A percentile compares a stretch with the other conserved stretches of the same genome.
Conservation (phyloP, 225 moss, liverwort and hornwort species). For the Antitrichia curtipendula region DNA sequence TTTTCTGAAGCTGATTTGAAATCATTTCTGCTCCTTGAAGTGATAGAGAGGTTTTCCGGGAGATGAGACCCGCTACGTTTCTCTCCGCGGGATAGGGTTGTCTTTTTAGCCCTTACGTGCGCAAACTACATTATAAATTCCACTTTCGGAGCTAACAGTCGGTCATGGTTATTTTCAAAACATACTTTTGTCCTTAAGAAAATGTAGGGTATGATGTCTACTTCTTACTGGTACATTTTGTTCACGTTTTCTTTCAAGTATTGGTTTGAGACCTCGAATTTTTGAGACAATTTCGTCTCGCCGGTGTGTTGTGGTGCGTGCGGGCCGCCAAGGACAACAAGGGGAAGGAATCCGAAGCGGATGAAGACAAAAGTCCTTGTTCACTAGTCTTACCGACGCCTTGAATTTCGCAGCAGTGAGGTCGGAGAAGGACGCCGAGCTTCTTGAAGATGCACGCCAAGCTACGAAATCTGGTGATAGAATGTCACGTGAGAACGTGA, state of each 20-base stretch:
- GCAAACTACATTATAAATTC: neutral
- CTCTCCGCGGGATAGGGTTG: neutral
- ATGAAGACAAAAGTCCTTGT: slow-evolving; percentile 52
- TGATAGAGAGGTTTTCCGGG: neutral
- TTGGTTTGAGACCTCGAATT: neutral
- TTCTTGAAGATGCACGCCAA: slow-evolving; percentile 55
- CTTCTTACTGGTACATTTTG: neutral
- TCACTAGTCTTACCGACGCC: slow-evolving; percentile 82
- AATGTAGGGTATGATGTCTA: neutral
- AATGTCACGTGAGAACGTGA: slow-evolving; percentile 83
- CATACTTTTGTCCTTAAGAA: neutral
- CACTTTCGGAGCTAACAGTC: neutral
- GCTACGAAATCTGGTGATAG: slow-evolving; percentile 57
- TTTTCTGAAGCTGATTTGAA: neutral
- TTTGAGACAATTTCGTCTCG: neutral
- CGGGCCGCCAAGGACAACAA: neutral
- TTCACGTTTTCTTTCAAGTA: neutral
- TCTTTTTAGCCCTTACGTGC: too few species aligned
- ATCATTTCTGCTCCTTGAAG: neutral
- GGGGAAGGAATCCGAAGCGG: neutral
- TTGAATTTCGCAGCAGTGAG: slow-evolving; percentile 58
- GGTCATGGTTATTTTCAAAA: neutral
- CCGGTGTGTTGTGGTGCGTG: slow-evolving; percentile 17
- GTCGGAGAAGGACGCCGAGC: slow-evolving; percentile 75
- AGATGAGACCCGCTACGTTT: neutral